Conservation (phyloP, 306 rosid species). For the Cucumis melo region DNA sequence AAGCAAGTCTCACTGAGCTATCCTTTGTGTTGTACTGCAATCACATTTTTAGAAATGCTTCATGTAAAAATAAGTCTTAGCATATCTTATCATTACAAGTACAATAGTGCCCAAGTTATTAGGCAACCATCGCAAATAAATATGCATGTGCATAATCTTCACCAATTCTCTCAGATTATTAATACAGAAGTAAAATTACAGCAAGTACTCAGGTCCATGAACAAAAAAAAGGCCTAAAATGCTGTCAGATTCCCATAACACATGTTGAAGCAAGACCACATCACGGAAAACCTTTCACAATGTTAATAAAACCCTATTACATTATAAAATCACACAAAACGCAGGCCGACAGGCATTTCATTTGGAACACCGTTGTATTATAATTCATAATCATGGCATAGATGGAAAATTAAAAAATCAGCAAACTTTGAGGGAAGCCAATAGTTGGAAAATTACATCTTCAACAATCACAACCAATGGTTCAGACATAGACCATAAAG, state of each 20-base stretch:
- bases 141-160: background rate
- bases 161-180: background rate
- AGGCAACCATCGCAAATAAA: background rate
- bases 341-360: background rate
- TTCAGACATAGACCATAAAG: background rate
- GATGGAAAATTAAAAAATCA: background rate
- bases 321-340: background rate
- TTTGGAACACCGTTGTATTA: background rate
- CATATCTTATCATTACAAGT: background rate
- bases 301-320: background rate
- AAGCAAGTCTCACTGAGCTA: slow-evolving; percentile 83
- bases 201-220: background rate
- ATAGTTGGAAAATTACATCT: background rate
- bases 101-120: background rate
- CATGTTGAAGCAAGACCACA: background rate
- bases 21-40: slow-evolving; percentile 89
- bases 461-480: background rate
- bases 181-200: background rate
- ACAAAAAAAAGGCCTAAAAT: background rate
- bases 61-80: background rate
- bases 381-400: background rate
- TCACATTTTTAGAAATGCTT: slow-evolving; percentile 15
- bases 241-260: background rate
- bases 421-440: background rate
- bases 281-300: background rate